phyloP scores from a whole-genome alignment of 805 yeast genomes.

The Candida michaelii region DNA sequence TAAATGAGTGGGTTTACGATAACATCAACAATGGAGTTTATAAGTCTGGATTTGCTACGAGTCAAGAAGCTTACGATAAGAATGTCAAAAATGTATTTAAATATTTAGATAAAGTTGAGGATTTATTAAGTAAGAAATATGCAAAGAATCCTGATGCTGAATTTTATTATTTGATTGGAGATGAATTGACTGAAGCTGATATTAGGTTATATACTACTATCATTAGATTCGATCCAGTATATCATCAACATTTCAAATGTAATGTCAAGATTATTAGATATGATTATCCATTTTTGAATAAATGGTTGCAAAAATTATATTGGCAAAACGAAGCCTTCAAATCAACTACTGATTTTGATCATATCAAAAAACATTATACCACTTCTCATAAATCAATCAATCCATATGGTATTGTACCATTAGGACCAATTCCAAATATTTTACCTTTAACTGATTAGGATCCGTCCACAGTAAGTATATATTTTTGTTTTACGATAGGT shows the following conservation, averaged over 20 bases:
- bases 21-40: slow-evolving; percentile 91
- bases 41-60: slow-evolving; percentile 86
- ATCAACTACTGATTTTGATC: slow-evolving; percentile 81
- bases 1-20: slow-evolving; percentile 82
- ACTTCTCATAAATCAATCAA: slow-evolving; percentile 79
- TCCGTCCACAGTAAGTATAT: too few species aligned
- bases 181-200: slow-evolving; percentile 84
- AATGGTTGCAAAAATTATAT: slow-evolving; percentile 81
- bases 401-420: slow-evolving; percentile 79
- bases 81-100: slow-evolving; percentile 64
- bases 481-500: too few species aligned
- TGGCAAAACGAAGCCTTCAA: slow-evolving; percentile 74
- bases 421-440: slow-evolving; percentile 85
- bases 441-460: slow-evolving; percentile 20
- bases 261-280: slow-evolving; percentile 77
- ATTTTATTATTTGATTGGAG: slow-evolving; percentile 50
- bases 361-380: slow-evolving; percentile 89
- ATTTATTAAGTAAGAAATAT: slow-evolving; percentile 49
- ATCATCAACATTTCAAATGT: slow-evolving; percentile 94
- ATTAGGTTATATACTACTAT: slow-evolving; percentile 84
- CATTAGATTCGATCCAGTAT: slow-evolving; percentile 88
- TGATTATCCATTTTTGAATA: slow-evolving; percentile 75
- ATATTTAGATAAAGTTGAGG: slow-evolving; percentile 70
- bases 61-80: slow-evolving; percentile 76
- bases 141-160: slow-evolving; percentile 23